These are phyloP conservation scores for Mortierella sp. DNA, from an alignment of 371 early-diverging fungal species.

Conservation along the genomic window DNA sequence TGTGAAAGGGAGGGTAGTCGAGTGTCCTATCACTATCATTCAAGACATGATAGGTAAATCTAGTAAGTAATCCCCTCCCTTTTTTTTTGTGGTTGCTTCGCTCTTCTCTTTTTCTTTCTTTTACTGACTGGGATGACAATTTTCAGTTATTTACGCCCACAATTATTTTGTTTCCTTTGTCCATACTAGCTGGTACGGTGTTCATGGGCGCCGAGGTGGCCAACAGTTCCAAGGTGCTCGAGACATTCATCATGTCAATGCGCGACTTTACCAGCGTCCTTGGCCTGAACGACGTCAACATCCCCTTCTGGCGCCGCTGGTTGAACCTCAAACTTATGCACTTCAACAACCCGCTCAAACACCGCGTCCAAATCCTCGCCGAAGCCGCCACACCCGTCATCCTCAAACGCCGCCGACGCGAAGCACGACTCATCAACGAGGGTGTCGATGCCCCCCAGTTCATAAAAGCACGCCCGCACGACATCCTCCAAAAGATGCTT, in stretches of 20 bases:
- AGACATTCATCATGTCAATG: conserved; percentile 1
- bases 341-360: conserved; percentile 19
- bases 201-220: not conserved
- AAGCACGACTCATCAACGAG: conserved; percentile 10
- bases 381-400: conserved; percentile 25
- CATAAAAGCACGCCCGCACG: conserved; percentile 18
- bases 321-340: not conserved
- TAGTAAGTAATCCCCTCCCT: not conserved
- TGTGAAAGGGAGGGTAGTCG: not conserved
- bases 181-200: not conserved
- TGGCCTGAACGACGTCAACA: conserved; percentile 5
- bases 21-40: not conserved
- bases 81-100: not conserved
- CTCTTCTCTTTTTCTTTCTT: not conserved
- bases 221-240: not conserved
- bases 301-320: conserved; percentile 12
- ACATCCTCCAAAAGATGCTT: conserved; percentile 28
- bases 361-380: conserved; percentile 16
- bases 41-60: not conserved
- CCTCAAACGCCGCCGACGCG: conserved; percentile 22
- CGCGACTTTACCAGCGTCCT: not conserved
- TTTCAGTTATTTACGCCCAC: not conserved
- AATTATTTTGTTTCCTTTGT: not conserved
- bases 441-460: not conserved
- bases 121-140: not conserved